Conservation (phyloP, 768 basidiomycete genomes). For the Lactarius tabidus region DNA sequence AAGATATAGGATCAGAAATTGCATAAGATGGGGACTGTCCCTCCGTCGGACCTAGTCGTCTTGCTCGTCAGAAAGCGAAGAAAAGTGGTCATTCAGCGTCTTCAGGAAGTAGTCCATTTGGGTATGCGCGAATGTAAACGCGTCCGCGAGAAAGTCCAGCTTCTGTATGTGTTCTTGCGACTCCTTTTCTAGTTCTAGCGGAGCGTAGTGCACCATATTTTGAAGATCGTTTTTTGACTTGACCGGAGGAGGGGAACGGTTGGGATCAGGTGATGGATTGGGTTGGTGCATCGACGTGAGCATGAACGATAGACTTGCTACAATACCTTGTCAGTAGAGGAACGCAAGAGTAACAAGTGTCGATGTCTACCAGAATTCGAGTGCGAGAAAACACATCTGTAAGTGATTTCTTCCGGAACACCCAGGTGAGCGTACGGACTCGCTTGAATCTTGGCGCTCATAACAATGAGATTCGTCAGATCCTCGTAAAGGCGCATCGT, state of each 20-base stretch:
- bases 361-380: conserved; percentile 7
- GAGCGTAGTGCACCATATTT: conserved; percentile 56
- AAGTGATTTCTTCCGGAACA: conserved; percentile 56
- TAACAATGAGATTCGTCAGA: conserved; percentile 72
- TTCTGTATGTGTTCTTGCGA: conserved; percentile 48
- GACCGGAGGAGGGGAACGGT: conserved; percentile 30
- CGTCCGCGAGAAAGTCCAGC: conserved; percentile 55
- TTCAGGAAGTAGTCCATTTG: conserved; percentile 67
- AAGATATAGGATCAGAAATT: background rate
- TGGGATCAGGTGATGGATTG: conserved; percentile 31
- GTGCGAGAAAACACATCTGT: conserved; percentile 64
- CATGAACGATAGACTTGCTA: conserved; percentile 44
- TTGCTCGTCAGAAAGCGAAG: conserved; percentile 33
- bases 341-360: background rate
- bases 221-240: conserved; percentile 39
- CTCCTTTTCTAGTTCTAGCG: conserved; percentile 63
- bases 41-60: conserved; percentile 32
- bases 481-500: conserved; percentile 82
- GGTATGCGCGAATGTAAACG: conserved; percentile 64
- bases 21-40: conserved; percentile 23
- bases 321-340: background rate
- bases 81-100: conserved; percentile 53
- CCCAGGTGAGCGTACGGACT: conserved; percentile 34
- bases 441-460: conserved; percentile 50
- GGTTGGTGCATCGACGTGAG: conserved; percentile 21